These are phyloP conservation scores for Claviceps digitariae DNA, from an alignment of 2,329 filamentous ascomycete genomes.

Conservation along the genomic window DNA sequence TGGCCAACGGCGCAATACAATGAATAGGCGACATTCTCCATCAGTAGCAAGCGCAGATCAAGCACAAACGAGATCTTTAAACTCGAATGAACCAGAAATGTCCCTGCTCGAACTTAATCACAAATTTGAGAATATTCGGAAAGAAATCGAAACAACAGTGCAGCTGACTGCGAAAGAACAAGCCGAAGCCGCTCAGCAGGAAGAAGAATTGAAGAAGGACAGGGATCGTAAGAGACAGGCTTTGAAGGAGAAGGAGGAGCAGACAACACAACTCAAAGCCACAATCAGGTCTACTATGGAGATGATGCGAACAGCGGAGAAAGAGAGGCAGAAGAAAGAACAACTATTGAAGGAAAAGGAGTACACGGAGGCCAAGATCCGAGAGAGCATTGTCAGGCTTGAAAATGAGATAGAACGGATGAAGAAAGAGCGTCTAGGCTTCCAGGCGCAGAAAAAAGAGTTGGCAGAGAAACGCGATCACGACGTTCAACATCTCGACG, in stretches of 20 bases:
- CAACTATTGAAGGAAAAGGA: conserved; percentile 55
- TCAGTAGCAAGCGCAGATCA: conserved; percentile 47
- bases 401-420: conserved; percentile 49
- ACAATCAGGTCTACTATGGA: conserved; percentile 70
- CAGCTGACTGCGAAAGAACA: conserved; percentile 58
- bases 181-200: conserved; percentile 50
- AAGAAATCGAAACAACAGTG: conserved; percentile 70
- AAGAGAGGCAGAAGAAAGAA: conserved; percentile 66
- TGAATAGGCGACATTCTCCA: conserved; percentile 65
- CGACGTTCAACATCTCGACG: conserved; percentile 37
- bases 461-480: conserved; percentile 37
- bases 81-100: conserved; percentile 43
- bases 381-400: conserved; percentile 57
- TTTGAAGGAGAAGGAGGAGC: conserved; percentile 82
- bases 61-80: conserved; percentile 28
- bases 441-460: conserved; percentile 38
- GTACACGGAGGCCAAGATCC: conserved; percentile 53
- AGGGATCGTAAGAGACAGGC: conserved; percentile 65
- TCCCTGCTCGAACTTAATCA: conserved; percentile 68
- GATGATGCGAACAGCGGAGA: conserved; percentile 67
- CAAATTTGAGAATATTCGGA: conserved; percentile 64
- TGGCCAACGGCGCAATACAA: conserved; percentile 35
- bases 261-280: conserved; percentile 69
- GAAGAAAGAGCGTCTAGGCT: conserved; percentile 39
- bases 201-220: conserved; percentile 60